phyloP scores from a whole-genome alignment of 2,329 filamentous ascomycete species.

The Hortaea werneckii region DNA sequence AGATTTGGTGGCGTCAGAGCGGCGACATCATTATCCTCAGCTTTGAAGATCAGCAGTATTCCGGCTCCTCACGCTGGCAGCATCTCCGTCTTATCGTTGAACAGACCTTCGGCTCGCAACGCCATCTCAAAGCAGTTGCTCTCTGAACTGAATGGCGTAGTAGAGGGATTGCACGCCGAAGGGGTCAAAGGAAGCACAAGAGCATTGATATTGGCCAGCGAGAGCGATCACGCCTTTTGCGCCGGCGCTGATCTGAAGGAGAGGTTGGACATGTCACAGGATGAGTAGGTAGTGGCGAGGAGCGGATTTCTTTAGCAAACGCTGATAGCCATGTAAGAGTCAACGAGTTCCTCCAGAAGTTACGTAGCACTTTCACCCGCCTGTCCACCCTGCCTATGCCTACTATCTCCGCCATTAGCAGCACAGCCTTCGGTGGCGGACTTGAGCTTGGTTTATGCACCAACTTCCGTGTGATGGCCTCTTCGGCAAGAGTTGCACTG shows the following conservation, averaged over 20 bases:
- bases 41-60: conserved; percentile 60
- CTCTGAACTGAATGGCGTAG: conserved; percentile 57
- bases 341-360: conserved; percentile 61
- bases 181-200: conserved; percentile 53
- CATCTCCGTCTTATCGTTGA: conserved; percentile 81
- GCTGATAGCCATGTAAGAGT: conserved; percentile 46
- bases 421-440: conserved; percentile 80
- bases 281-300: conserved; percentile 53
- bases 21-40: conserved; percentile 15
- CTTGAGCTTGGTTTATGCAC: conserved; percentile 87
- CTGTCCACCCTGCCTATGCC: conserved; percentile 73
- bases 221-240: conserved; percentile 81
- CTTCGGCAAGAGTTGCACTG: conserved; percentile 66
- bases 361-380: conserved; percentile 64
- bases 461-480: conserved; percentile 77
- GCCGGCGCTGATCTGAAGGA: conserved; percentile 93
- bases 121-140: conserved; percentile 78
- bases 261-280: conserved; percentile 60
- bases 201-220: conserved; percentile 73
- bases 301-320: neutral
- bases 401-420: conserved; percentile 79
- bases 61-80: conserved; percentile 70
- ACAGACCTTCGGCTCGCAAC: conserved; percentile 76
- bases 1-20: conserved; percentile 1
- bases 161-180: conserved; percentile 58